These are phyloP conservation scores for Kwoniella shandongensis DNA, from an alignment of 768 basidiomycete genomes.

Conservation along the genomic window DNA sequence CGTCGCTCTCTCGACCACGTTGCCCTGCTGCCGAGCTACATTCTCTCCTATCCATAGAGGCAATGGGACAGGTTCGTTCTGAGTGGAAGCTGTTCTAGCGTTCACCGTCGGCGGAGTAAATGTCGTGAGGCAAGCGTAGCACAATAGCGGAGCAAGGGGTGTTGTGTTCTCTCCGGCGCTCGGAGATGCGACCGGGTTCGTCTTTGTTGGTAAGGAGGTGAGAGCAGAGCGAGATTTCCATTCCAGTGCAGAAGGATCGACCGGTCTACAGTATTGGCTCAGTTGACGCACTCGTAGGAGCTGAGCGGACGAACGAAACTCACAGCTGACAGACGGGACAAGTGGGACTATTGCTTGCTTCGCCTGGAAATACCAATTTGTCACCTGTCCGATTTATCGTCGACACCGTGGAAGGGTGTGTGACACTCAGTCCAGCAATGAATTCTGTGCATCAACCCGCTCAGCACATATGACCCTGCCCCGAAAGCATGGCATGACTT, in stretches of 20 bases:
- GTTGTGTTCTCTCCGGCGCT: background rate
- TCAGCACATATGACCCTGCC: background rate
- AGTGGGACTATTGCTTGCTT: background rate
- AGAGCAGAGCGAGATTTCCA: constrained; percentile 52
- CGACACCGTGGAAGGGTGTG: constrained; percentile 52
- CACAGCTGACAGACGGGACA: constrained; percentile 49
- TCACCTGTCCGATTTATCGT: constrained; percentile 52
- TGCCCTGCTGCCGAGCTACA: constrained; percentile 3
- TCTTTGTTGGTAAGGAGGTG: constrained; percentile 29
- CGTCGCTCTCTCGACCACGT: constrained; percentile 18
- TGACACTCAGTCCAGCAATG: constrained; percentile 43
- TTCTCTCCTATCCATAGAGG: constrained; percentile 37
- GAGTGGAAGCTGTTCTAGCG: background rate
- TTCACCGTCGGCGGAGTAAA: constrained; percentile 26
- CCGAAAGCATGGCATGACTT: constrained; percentile 17
- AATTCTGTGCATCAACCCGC: constrained; percentile 39
- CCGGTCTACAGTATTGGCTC: constrained; percentile 39
- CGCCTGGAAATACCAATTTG: constrained; percentile 47
- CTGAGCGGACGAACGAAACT: background rate
- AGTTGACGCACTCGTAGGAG: background rate
- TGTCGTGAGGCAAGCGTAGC: constrained; percentile 51
- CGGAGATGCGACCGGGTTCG: background rate
- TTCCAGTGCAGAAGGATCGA: constrained; percentile 42
- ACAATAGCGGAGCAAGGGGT: constrained; percentile 34
- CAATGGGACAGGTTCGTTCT: constrained; percentile 18